Conservation (phyloP, 495 filamentous ascomycete species). For the Aspergillus ellipticus region DNA sequence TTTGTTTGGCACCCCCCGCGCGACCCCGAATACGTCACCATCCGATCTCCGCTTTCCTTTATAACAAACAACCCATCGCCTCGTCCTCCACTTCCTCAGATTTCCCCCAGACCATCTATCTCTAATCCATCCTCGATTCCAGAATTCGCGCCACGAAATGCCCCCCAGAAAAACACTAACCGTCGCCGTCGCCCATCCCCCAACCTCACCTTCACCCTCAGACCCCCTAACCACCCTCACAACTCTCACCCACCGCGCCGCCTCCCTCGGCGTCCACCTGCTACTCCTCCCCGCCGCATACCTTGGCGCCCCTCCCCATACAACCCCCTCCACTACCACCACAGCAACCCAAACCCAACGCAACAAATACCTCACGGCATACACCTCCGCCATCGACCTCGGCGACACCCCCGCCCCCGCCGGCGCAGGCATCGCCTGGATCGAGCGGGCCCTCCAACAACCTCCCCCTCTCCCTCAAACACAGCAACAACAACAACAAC, state of each 20-base stretch:
- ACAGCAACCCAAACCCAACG: background rate
- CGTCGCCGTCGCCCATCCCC: background rate
- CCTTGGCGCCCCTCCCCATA: background rate
- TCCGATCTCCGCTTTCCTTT: no score
- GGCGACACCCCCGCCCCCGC: background rate
- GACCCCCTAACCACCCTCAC: background rate
- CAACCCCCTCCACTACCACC: background rate
- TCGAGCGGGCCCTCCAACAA: no score
- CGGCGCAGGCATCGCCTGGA: background rate
- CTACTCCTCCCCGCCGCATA: background rate
- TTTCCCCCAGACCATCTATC: background rate
- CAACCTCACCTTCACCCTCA: background rate
- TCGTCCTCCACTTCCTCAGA: background rate
- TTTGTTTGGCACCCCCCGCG: no score
- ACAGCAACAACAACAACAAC: no score
- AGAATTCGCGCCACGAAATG: no score
- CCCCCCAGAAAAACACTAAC: background rate
- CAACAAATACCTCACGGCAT: background rate
- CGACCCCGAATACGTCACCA: no score
- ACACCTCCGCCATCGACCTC: background rate
- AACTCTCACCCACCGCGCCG: background rate
- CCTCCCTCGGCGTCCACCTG: background rate
- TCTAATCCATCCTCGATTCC: no score
- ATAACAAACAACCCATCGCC: no score
- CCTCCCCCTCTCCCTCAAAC: no score